These are phyloP conservation scores for Dicorynia guianensis DNA, from an alignment of 306 rosid genomes.

Conservation along the genomic window DNA sequence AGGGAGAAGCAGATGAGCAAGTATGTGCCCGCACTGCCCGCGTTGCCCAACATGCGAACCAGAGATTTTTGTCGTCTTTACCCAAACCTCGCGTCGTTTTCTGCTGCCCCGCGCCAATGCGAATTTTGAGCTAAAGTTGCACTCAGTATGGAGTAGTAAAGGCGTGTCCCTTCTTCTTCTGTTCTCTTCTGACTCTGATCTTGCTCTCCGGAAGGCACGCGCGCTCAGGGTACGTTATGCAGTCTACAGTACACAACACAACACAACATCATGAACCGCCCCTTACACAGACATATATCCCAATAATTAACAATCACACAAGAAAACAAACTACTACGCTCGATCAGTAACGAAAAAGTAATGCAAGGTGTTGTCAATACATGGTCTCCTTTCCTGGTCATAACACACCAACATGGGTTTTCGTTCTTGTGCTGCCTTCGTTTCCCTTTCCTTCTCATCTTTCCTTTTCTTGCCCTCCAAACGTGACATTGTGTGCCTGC, in stretches of 20 bases:
- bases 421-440: background rate
- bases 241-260: constrained; percentile 6
- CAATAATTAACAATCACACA: constrained; percentile 43
- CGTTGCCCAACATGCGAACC: constrained; percentile 43
- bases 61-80: constrained; percentile 33
- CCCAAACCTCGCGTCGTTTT: constrained; percentile 60
- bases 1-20: constrained; percentile 34
- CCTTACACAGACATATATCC: background rate
- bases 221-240: constrained; percentile 54
- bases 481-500: constrained; percentile 4
- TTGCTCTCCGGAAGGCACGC: constrained; percentile 86
- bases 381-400: too few species aligned
- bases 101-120: constrained; percentile 39
- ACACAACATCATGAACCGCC: background rate
- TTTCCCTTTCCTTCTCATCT: constrained; percentile 40
- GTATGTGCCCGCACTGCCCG: constrained; percentile 62
- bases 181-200: constrained; percentile 29
- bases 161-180: constrained; percentile 30
- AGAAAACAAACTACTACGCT: too few species aligned
- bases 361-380: background rate
- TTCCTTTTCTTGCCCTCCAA: constrained; percentile 46
- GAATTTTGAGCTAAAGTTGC: constrained; percentile 3
- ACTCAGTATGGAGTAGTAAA: background rate
- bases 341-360: background rate
- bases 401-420: too few species aligned